Conservation (phyloP, 2,329 filamentous ascomycete genomes). For the Huntiella savannae region DNA sequence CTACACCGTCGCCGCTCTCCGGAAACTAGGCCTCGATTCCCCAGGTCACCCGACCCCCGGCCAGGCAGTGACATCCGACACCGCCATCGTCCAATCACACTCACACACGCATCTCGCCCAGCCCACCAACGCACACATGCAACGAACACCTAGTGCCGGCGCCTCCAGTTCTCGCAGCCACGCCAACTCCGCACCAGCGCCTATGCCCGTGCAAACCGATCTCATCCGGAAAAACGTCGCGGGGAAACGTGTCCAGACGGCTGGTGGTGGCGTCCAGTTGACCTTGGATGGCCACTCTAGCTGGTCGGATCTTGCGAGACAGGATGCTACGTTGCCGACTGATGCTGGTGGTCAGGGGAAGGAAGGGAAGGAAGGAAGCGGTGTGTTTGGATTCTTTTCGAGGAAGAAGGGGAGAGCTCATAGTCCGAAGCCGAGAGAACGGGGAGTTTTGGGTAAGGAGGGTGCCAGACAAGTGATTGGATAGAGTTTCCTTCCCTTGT, state of each 20-base stretch:
- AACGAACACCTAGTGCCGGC: conserved; percentile 4
- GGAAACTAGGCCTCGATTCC: conserved; percentile 8
- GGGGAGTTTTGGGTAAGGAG: conserved; percentile 86
- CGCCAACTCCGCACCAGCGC: not conserved
- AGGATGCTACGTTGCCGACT: conserved; percentile 54
- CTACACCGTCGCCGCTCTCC: conserved; percentile 59
- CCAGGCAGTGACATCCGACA: not conserved
- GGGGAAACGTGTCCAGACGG: conserved; percentile 48
- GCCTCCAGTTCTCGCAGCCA: conserved; percentile 11
- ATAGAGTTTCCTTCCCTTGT: conserved; percentile 18
- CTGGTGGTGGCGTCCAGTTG: conserved; percentile 73
- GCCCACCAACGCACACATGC: conserved; percentile 5
- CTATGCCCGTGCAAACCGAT: conserved; percentile 2
- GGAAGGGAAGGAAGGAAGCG: conserved; percentile 42
- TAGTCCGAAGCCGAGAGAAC: conserved; percentile 85
- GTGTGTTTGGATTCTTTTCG: conserved; percentile 78
- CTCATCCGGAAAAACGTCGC: conserved; percentile 8
- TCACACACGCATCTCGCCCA: conserved; percentile 18
- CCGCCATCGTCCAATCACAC: conserved; percentile 23
- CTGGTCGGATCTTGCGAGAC: conserved; percentile 79
- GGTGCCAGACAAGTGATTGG: conserved; percentile 70
- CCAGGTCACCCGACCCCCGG: not conserved
- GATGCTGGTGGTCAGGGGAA: conserved; percentile 40
- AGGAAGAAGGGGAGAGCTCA: conserved; percentile 78
- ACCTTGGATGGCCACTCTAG: conserved; percentile 75